These are phyloP conservation scores for Dryadomyces sulphureus DNA, from an alignment of 2,329 filamentous ascomycete genomes.

Conservation along the genomic window DNA sequence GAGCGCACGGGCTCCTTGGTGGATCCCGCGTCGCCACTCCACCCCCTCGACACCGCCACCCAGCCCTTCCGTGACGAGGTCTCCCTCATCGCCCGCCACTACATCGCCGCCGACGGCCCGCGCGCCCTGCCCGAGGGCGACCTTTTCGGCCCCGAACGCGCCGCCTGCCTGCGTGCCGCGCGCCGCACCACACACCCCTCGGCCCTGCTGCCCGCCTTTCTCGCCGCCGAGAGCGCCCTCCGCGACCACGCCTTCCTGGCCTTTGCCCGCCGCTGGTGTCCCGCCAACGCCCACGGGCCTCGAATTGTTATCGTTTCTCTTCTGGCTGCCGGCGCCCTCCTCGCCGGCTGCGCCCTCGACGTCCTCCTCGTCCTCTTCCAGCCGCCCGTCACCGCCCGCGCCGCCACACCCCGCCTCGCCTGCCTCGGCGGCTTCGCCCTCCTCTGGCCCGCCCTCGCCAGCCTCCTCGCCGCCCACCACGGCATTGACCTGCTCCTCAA, in stretches of 20 bases:
- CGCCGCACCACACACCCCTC: conserved; percentile 29
- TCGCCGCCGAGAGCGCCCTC: conserved; percentile 21
- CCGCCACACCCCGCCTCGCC: conserved; percentile 8
- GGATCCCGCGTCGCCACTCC: background rate
- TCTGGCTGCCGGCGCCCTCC: conserved; percentile 12
- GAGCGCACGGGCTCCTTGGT: background rate
- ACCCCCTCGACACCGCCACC: conserved; percentile 13
- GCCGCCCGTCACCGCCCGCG: background rate
- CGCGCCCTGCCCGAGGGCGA: conserved; percentile 18
- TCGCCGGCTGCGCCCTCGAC: conserved; percentile 17
- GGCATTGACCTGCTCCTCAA: conserved; percentile 23
- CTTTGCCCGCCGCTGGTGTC: conserved; percentile 22
- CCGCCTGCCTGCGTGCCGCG: conserved; percentile 22
- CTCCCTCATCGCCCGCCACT: conserved; percentile 20
- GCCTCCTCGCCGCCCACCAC: conserved; percentile 20
- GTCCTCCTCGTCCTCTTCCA: conserved; percentile 17
- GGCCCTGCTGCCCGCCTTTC: conserved; percentile 23
- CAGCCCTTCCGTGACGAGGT: conserved; percentile 28
- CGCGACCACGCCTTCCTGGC: conserved; percentile 22
- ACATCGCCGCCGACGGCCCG: conserved; percentile 19
- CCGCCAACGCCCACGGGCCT: conserved; percentile 22
- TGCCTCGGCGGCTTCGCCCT: conserved; percentile 18
- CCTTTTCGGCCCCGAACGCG: conserved; percentile 22
- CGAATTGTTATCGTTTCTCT: conserved; percentile 17
- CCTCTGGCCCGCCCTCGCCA: conserved; percentile 21